A percentile compares a stretch with the other conserved stretches of the same genome.
Conservation (phyloP, 176 grass and related monocot genomes). For the Avena sativa region DNA sequence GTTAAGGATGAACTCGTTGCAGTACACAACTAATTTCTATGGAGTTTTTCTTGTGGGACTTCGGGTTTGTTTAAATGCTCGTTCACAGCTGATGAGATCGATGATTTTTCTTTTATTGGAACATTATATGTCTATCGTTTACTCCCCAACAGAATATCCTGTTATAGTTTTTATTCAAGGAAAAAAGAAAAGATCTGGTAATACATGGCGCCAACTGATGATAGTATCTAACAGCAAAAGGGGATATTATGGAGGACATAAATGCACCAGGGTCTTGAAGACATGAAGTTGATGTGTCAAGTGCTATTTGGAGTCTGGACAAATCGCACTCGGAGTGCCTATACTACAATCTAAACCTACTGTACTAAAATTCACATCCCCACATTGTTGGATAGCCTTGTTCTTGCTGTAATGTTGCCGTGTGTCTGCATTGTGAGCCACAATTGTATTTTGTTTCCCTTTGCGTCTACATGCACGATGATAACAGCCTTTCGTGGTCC, state of each 20-base stretch:
- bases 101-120: not conserved
- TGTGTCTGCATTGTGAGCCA: conserved; percentile 46
- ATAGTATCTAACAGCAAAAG: conserved; percentile 34
- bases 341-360: too few species aligned
- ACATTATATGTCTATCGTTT: conserved; percentile 4
- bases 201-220: conserved; percentile 18
- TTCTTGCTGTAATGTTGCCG: conserved; percentile 43
- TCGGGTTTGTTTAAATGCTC: not conserved
- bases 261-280: conserved; percentile 40
- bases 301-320: conserved; percentile 27
- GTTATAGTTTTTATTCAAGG: not conserved
- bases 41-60: not conserved
- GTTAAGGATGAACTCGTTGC: not conserved
- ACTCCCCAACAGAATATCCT: conserved; percentile 17
- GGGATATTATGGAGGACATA: conserved; percentile 21
- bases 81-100: not conserved
- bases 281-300: conserved; percentile 32
- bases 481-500: not conserved
- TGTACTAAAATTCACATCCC: not conserved
- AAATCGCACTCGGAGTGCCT: conserved; percentile 21
- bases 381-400: conserved; percentile 45
- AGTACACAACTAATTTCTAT: not conserved
- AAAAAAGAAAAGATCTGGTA: conserved; percentile 1
- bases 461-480: conserved; percentile 13
- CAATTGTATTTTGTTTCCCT: conserved; percentile 27